Conservation (phyloP, 2,329 filamentous ascomycete species). For the Dactylella cylindrospora region DNA sequence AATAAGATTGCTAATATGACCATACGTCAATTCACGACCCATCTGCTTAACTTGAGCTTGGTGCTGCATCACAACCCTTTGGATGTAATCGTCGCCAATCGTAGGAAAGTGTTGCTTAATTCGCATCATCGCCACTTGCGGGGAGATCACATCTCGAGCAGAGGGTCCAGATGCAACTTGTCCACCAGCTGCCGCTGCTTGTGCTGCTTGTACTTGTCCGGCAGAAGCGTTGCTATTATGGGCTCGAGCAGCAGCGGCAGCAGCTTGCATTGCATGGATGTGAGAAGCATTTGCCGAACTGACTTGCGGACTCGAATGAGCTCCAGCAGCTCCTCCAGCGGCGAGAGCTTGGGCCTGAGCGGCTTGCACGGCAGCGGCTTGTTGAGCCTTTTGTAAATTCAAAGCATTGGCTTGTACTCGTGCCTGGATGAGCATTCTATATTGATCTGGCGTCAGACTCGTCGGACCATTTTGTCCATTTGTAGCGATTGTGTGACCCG, state of each 20-base stretch:
- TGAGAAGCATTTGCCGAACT: constrained; percentile 16
- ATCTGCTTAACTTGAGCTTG: constrained; percentile 36
- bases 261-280: constrained; percentile 31
- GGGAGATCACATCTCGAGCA: constrained; percentile 14
- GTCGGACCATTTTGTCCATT: constrained; percentile 38
- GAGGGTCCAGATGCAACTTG: neutral
- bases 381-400: constrained; percentile 26
- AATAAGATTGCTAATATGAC: constrained; percentile 34
- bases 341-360: constrained; percentile 16
- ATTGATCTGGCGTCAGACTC: constrained; percentile 38
- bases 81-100: constrained; percentile 38
- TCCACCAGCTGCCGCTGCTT: neutral
- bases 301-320: constrained; percentile 6
- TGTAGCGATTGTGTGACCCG: constrained; percentile 25
- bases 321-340: neutral
- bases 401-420: constrained; percentile 36
- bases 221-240: constrained; percentile 9
- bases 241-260: constrained; percentile 31
- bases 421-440: constrained; percentile 37
- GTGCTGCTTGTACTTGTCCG: constrained; percentile 5
- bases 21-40: constrained; percentile 30
- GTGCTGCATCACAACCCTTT: constrained; percentile 38
- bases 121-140: constrained; percentile 31
- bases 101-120: constrained; percentile 42
- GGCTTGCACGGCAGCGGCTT: constrained; percentile 6